Evolutionary conservation across 192 early-diverging fungal genomes (phyloP), one percentile per base, ranked within the genome.

Genomic region (Nowakowskiella sp.): DNA sequence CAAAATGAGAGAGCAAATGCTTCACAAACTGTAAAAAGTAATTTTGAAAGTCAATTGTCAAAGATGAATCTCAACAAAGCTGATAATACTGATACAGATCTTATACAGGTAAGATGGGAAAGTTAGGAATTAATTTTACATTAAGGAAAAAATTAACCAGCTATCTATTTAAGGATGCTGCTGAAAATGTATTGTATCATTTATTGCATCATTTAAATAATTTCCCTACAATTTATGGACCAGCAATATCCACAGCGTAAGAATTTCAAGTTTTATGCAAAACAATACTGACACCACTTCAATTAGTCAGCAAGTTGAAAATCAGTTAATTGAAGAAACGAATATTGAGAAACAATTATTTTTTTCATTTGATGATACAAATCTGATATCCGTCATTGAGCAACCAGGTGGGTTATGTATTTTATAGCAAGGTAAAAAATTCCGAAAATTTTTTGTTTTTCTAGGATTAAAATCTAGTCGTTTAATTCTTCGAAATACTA

Each of bases 311-410:
- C 31, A 58, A 72, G 27, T 58, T 48, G 23, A 42, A 57, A n/a
- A n/a, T n/a, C n/a, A n/a, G n/a, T n/a, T n/a, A 4, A 70, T 74
- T 27, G 55, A 63, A 5, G 45, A 71, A 7, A 53, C 57, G 16
- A 49, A 53, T 9, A 42, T 27, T 9, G 68, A 76, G 1, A 61
- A 77, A 16, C 78, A 71, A 42, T 73, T 85, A 47, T 86, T 84
- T 47, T 86, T 92, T 67, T 68, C 84, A 6, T 62, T 77, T 48
- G 87, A 90, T 46, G 76, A 87, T 52, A 77, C 73, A 13, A 78
- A 83, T 2, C 59, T 92, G 44, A 66, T 91, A 33, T 81, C 86
- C 1, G 58, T 87, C 32, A 66, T 85, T 27, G 88, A 90, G 58
- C 56, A 83, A 27, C 75, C 76, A 1, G 62, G 64, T 10, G 55